phyloP scores from a whole-genome alignment of 2,329 filamentous ascomycete species.

The Colletotrichum musicola region DNA sequence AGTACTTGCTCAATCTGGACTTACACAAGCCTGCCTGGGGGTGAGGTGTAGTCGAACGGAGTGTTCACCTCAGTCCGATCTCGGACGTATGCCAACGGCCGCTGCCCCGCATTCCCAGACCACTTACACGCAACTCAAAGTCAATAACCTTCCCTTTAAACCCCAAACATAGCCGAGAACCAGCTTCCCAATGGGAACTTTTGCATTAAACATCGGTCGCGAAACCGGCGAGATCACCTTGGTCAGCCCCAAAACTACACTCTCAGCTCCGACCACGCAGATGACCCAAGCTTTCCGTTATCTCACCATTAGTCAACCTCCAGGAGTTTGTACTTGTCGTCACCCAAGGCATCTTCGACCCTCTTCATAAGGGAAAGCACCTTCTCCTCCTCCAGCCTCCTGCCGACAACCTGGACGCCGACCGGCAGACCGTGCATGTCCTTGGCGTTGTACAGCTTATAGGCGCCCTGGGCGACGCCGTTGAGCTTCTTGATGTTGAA shows the following conservation, averaged over 20 bases:
- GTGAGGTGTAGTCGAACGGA: background rate
- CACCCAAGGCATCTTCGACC: slow-evolving; percentile 79
- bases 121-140: slow-evolving; percentile 12
- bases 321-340: slow-evolving; percentile 65
- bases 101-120: slow-evolving; percentile 22
- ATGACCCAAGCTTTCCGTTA: background rate
- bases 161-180: background rate
- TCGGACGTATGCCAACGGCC: slow-evolving; percentile 35
- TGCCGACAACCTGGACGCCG: slow-evolving; percentile 85
- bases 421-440: slow-evolving; percentile 92
- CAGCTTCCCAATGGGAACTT: slow-evolving; percentile 5
- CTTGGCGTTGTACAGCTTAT: slow-evolving; percentile 84
- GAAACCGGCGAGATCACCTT: slow-evolving; percentile 2
- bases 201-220: background rate
- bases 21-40: slow-evolving; percentile 27
- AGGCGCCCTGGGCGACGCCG: slow-evolving; percentile 84
- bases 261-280: background rate
- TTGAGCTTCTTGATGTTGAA: slow-evolving; percentile 78
- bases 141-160: background rate
- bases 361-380: slow-evolving; percentile 84
- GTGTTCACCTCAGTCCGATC: slow-evolving; percentile 28
- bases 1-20: background rate
- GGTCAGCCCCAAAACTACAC: background rate
- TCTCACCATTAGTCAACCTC: slow-evolving; percentile 55
- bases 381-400: slow-evolving; percentile 87